Base-by-base conservation (phyloP, 352 stramenopile genomes). In the Globisporangium uncinulatum region DNA sequence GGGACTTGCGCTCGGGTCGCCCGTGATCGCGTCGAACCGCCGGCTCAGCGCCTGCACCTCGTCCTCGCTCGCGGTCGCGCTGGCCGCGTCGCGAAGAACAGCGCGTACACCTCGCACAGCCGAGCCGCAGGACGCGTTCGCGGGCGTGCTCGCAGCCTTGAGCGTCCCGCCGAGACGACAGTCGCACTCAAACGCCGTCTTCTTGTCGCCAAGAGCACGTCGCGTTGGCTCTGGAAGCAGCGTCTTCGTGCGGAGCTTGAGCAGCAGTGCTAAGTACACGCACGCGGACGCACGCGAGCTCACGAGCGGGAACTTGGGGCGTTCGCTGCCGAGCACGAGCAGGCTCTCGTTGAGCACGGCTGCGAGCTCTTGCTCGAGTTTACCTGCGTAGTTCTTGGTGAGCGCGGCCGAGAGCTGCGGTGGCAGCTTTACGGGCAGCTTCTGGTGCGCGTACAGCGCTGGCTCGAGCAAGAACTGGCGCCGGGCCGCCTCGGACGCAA, bases 361-460 rank as follows among this genome's bases (percentile, higher is more conserved):
- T 10, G 74, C 70, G 19, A 91, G 62, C 37, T 84, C 69, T 41
- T 91, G 81, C 59, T 91, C 81, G 47, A 87, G 50, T 31, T 76
- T 71, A 0, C 79, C 76, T 0, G 75, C 73, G 32, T 76, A 85
- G 44, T 71, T 82, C 47, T 80, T 83, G 15, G 65, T 57, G 1
- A 89, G 54, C 3, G 62, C 44, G 0, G 45, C 41, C 15, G 61
- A 61, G 6, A 91, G 59, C 36, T 87, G 70, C 1, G 79, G 81
- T 24, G 79, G 81, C 20, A 91, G 65, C 59, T 89, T 88, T 6
- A 83, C 70, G 6, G 81, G 79, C 36, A 91, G 49, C 19, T 71
- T 72, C 15, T 79, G 71, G 13, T 45, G 61, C 2, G 67, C 67
- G 36, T 70, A 89, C n/a, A 62, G 61, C 41, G 59, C 57, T 13